These are phyloP conservation scores for Penicillium silybi DNA, from an alignment of 495 filamentous ascomycete species.

Conservation along the genomic window DNA sequence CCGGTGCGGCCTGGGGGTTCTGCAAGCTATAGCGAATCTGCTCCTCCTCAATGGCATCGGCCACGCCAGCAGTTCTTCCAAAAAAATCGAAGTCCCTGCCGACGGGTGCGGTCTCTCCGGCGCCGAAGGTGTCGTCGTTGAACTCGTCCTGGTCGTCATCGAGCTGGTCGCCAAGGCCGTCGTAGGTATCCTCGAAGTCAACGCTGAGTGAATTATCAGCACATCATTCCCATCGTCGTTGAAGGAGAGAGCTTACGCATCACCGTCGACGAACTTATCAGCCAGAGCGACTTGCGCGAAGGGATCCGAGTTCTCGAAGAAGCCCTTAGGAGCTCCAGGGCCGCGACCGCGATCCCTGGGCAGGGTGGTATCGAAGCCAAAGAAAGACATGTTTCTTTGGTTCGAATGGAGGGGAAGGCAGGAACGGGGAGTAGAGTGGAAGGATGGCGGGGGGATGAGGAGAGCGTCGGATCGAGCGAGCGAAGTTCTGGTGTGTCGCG, in stretches of 20 bases:
- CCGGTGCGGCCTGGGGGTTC: conserved; percentile 45
- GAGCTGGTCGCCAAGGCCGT: conserved; percentile 87
- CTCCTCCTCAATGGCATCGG: conserved; percentile 83
- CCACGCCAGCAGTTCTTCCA: conserved; percentile 80
- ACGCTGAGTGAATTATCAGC: conserved; percentile 44
- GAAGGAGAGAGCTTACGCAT: conserved; percentile 58
- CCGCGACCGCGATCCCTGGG: conserved; percentile 51
- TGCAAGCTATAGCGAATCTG: conserved; percentile 75
- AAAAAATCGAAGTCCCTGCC: conserved; percentile 98
- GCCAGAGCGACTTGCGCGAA: conserved; percentile 74
- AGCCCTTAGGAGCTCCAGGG: conserved; percentile 62
- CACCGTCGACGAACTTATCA: conserved; percentile 55
- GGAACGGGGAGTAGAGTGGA: conserved; percentile 8
- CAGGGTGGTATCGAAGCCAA: conserved; percentile 71
- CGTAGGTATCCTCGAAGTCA: conserved; percentile 98
- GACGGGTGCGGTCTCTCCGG: conserved; percentile 44
- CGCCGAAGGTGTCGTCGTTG: conserved; percentile 98
- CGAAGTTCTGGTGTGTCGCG: conserved; percentile 15
- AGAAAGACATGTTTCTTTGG: conserved; percentile 68
- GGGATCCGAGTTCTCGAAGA: conserved; percentile 80
- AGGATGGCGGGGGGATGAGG: conserved; percentile 11
- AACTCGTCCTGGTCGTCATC: conserved; percentile 91
- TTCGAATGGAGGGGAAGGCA: conserved; percentile 10
- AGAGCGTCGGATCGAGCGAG: conserved; percentile 3
- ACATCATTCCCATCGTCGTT: neutral